Base-by-base conservation (phyloP, 2,329 filamentous ascomycete species). In the Arthrinium phaeospermum region DNA sequence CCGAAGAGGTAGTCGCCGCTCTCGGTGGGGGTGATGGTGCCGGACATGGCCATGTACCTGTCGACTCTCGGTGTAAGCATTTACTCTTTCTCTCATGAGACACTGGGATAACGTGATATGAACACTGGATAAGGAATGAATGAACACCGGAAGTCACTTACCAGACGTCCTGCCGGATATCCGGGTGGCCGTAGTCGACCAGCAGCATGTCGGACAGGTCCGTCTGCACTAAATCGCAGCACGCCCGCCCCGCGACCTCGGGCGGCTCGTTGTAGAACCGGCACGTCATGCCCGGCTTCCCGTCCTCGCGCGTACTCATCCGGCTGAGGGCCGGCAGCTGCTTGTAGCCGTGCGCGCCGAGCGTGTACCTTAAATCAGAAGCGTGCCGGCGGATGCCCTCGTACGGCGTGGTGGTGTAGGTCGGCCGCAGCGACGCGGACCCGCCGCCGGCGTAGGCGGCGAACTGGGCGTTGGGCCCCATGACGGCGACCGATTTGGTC, bases 391-490 rank as follows among this genome's bases (percentile, higher is more conserved):
- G 7, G 0, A 91, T 91, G 1, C 92, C 84, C 74, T 91, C 85
- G 77, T 90, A 90, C 81, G 92, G 90, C 0, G 89, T 90, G 78
- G 92, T 90, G 47, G 87, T 88, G 14, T 91, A 91, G 61, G 91
- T 86, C 1, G 88, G 85, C 77, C 89, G 92, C 1, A 78, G 79
- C 0, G 86, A 85, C 8, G 81, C 72, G 0, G 79, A 81, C 14
- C 77, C 79, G 27, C 91, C 91, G 72, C 91, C 91, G 53, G 91
- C 91, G 75, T 91, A 86, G 73, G 88, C 89, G 2, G 85, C 86
- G 1, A 86, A 83, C 64, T 86, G 89, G 8, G 88, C 87, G 75
- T 90, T 90, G n/a, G 88, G 88, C 0, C 88, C 88, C 30, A 90
- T 82, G 37, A 90, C 81, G 34, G 89, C 83, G 0, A 87, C 83